These are phyloP conservation scores for Kwoniella shandongensis DNA, from an alignment of 768 basidiomycete genomes.

Conservation along the genomic window DNA sequence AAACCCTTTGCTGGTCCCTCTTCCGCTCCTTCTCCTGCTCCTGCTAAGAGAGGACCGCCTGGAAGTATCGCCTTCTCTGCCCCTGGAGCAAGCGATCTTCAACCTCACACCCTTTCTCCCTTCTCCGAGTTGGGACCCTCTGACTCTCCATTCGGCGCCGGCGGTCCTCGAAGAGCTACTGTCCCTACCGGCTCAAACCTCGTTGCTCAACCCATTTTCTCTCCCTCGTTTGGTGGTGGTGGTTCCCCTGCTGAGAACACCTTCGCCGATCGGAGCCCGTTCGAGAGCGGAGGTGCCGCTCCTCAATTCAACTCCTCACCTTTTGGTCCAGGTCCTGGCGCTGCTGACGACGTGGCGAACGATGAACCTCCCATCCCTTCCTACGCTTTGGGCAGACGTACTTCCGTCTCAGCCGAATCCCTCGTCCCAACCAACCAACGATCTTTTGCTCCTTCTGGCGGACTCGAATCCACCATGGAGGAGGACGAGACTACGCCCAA, in stretches of 20 bases:
- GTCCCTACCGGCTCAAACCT: slow-evolving; percentile 27
- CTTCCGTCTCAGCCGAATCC: slow-evolving; percentile 94
- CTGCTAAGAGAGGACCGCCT: slow-evolving; percentile 10
- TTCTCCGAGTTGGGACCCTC: slow-evolving; percentile 47
- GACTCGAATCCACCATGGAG: slow-evolving; percentile 33
- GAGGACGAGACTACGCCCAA: slow-evolving; percentile 57
- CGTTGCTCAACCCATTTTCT: slow-evolving; percentile 18
- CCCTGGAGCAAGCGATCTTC: slow-evolving; percentile 7
- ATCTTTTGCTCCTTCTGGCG: slow-evolving; percentile 12
- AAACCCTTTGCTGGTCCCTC: slow-evolving; percentile 2
- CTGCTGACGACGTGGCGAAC: slow-evolving; percentile 13
- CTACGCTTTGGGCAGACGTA: slow-evolving; percentile 80
- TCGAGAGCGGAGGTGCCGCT: slow-evolving; percentile 12
- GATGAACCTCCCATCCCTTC: slow-evolving; percentile 53
- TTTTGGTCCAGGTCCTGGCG: slow-evolving; percentile 15
- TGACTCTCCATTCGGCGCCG: slow-evolving; percentile 43
- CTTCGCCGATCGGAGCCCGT: slow-evolving; percentile 12
- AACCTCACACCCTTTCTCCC: slow-evolving; percentile 34
- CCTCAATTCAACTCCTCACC: slow-evolving; percentile 19
- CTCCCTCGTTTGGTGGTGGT: slow-evolving; percentile 20
- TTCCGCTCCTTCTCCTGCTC: slow-evolving; percentile 4
- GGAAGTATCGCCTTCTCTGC: slow-evolving; percentile 9
- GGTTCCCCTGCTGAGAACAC: not conserved
- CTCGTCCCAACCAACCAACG: slow-evolving; percentile 67
- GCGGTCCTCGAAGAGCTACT: slow-evolving; percentile 35